Conservation (phyloP, 257 asterid species). For the Solanum virginianum region DNA sequence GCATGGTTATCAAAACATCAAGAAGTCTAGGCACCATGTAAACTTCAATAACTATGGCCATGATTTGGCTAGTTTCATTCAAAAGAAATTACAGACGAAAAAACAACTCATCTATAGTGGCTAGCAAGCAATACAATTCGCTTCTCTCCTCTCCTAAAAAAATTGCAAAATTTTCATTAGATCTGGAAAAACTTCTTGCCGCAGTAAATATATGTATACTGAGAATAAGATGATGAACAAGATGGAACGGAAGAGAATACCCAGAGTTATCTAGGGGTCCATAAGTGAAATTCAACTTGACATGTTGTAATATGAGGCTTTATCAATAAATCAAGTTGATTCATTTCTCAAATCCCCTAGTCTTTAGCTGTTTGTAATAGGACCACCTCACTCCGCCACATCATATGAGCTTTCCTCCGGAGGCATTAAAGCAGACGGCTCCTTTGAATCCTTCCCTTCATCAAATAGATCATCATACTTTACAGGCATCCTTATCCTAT, state of each 20-base stretch:
- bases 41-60: background rate
- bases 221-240: background rate
- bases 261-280: background rate
- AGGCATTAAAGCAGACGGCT: conserved; percentile 1
- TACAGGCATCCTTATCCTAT: conserved; percentile 66
- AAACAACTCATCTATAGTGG: background rate
- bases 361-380: background rate
- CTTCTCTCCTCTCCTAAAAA: background rate
- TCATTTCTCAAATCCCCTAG: background rate
- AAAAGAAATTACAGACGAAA: background rate
- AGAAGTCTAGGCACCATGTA: background rate
- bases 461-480: conserved; percentile 52
- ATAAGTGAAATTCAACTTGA: background rate
- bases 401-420: background rate
- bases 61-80: background rate
- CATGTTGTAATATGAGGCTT: background rate
- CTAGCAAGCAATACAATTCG: background rate
- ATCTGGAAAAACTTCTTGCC: background rate
- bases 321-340: background rate
- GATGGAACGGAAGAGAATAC: background rate
- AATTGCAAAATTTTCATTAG: background rate
- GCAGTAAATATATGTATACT: background rate
- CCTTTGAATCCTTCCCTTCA: conserved; percentile 13
- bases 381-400: background rate
- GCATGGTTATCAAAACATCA: background rate